Conservation (phyloP, 345 rosid species). For the Erysimum cheiranthoides region DNA sequence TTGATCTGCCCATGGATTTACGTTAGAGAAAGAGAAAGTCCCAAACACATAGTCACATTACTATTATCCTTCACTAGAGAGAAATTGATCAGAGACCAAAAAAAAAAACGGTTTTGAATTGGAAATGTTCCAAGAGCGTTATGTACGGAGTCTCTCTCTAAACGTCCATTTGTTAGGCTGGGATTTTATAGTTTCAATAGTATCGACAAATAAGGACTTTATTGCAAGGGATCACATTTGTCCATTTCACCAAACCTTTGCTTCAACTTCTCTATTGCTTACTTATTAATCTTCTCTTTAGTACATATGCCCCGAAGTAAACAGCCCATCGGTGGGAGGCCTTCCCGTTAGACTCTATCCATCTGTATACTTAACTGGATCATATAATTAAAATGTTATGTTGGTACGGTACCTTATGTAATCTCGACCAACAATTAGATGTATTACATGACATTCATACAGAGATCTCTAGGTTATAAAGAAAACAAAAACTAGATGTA, state of each 20-base stretch:
- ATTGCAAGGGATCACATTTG: slow-evolving; percentile 6
- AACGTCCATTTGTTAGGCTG: slow-evolving; percentile 51
- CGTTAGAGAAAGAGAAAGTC: slow-evolving; percentile 37
- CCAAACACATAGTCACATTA: slow-evolving; percentile 13
- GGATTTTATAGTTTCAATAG: slow-evolving; percentile 9
- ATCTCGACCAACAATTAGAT: slow-evolving; percentile 3
- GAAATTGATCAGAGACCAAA: slow-evolving; percentile 5
- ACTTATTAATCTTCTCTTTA: slow-evolving; percentile 9
- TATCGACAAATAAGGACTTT: slow-evolving; percentile 23
- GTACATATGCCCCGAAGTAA: background rate
- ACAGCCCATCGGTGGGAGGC: background rate
- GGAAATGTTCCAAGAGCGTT: slow-evolving; percentile 53
- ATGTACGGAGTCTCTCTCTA: slow-evolving; percentile 44
- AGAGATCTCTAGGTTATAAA: background rate
- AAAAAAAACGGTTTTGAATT: slow-evolving; percentile 46
- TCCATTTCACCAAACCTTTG: slow-evolving; percentile 16
- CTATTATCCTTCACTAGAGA: slow-evolving; percentile 30
- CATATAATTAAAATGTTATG: background rate
- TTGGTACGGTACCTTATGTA: slow-evolving; percentile 5
- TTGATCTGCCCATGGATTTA: slow-evolving; percentile 37
- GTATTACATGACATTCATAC: background rate
- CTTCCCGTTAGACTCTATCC: background rate
- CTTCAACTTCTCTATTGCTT: slow-evolving; percentile 31
- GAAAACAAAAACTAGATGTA: background rate
- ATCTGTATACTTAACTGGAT: background rate